These are phyloP conservation scores for Phytophthora citrophthora DNA, from an alignment of 352 stramenopile species.

Conservation along the genomic window DNA sequence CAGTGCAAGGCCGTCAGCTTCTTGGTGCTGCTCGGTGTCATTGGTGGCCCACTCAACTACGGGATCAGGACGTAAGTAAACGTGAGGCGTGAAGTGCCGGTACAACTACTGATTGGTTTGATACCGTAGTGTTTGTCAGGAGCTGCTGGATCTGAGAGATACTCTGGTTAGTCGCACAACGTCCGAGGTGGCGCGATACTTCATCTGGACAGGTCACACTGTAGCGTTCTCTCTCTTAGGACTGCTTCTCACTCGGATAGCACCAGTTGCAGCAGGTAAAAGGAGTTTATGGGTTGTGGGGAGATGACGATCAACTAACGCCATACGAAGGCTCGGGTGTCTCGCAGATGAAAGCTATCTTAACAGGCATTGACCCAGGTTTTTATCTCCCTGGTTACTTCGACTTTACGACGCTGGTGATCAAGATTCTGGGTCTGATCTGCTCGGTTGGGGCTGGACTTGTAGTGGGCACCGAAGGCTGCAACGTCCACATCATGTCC, in stretches of 20 bases:
- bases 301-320: background rate
- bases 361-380: background rate
- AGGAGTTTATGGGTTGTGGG: background rate
- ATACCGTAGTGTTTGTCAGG: conserved; percentile 29
- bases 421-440: background rate
- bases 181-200: conserved; percentile 39
- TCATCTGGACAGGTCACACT: conserved; percentile 68
- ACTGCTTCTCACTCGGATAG: conserved; percentile 62
- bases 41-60: conserved; percentile 76
- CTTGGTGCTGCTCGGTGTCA: conserved; percentile 73
- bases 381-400: background rate
- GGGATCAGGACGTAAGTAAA: conserved; percentile 48
- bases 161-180: conserved; percentile 44
- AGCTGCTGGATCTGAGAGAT: conserved; percentile 44
- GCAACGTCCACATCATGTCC: background rate
- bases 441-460: background rate
- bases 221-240: conserved; percentile 64
- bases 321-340: conserved; percentile 14
- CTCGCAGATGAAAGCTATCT: background rate
- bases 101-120: background rate
- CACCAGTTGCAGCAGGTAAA: conserved; percentile 59
- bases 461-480: background rate
- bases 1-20: conserved; percentile 74
- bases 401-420: background rate
- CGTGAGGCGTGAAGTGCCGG: conserved; percentile 7